Evolutionary conservation across 805 yeast genomes (phyloP), one percentile per base, ranked within the genome.

Genomic region (Saccharomycopsis babjevae): DNA sequence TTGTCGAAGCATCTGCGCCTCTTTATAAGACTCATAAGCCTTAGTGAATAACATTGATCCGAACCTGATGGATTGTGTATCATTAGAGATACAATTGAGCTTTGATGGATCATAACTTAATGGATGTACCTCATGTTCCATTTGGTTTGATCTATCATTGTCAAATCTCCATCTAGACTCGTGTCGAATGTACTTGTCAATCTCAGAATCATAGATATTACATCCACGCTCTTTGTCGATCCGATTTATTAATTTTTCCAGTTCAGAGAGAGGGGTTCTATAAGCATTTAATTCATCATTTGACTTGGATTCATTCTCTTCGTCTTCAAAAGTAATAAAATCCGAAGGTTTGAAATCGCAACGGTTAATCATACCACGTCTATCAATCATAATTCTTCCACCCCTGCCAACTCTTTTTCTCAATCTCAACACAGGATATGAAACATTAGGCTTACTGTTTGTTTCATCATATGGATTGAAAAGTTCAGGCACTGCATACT

Each of bases 21-120:
- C 90, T 67, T 89, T 77, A 65, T 85, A 75, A 57, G 85, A 80
- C 59, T 91, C 97, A 69, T 88, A 88, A 0, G 97, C 85, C 71
- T 92, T 93, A 3, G 94, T 83, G 50, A 91, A 77, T 38, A 93
- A 73, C 97, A 91, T 91, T 6, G 96, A 83, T 8, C 97, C 97
- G 73, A 92, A 92, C 62, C 97, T 77, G 36, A 93, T 88, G 0
- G 88, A 85, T 72, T 92, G 97, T 1, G 97, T 91, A 58, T 85
- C 93, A 59, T 86, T 86, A 15, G 90, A 82, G 50, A 92, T 89
- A 65, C 87, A 86, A 69, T 92, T 92, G 67, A 92, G 77, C 60
- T 81, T 79, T 0, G 96, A 84, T 0, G 97, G 97, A 71, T 90
- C 97, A 62, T 81, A 79, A 62, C 84, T 78, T 60, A 89, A 77